These are phyloP conservation scores for Trametes cinnabarina DNA, from an alignment of 768 basidiomycete genomes.

Conservation along the genomic window DNA sequence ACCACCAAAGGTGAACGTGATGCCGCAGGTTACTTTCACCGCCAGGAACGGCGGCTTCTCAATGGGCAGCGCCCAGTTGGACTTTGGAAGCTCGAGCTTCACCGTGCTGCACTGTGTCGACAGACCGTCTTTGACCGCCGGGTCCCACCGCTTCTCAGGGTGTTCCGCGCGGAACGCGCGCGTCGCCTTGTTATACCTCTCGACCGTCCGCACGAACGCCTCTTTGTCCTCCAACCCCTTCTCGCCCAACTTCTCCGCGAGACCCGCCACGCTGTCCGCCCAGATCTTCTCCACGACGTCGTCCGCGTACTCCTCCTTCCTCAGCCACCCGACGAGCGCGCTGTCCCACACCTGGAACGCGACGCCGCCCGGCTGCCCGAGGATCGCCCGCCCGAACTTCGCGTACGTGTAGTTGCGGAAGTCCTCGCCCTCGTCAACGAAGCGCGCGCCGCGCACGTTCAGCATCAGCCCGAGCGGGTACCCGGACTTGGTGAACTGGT, in stretches of 20 bases:
- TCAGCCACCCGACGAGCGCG: conserved; percentile 41
- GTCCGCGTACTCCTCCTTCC: conserved; percentile 67
- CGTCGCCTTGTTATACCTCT: conserved; percentile 51
- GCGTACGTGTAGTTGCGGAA: conserved; percentile 75
- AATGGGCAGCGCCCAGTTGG: conserved; percentile 66
- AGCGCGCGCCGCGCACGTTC: conserved; percentile 54
- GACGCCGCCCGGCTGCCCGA: conserved; percentile 54
- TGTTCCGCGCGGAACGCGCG: conserved; percentile 36
- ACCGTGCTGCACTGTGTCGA: conserved; percentile 45
- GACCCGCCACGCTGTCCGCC: conserved; percentile 44
- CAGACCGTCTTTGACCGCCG: conserved; percentile 60
- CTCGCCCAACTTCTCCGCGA: conserved; percentile 45
- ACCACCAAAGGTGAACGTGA: conserved; percentile 75
- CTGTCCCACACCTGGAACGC: conserved; percentile 69
- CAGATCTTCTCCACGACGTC: conserved; percentile 55
- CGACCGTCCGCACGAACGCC: conserved; percentile 46
- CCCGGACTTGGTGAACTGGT: conserved; percentile 73
- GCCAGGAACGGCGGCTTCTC: conserved; percentile 57
- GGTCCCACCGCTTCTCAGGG: conserved; percentile 49
- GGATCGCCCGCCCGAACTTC: conserved; percentile 59
- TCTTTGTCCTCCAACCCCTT: conserved; percentile 46
- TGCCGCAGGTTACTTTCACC: conserved; percentile 65
- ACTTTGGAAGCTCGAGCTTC: conserved; percentile 49
- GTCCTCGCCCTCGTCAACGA: conserved; percentile 72
- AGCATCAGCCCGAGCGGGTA: conserved; percentile 73